phyloP scores from a whole-genome alignment of 768 basidiomycete species.

The Boletus vermiculosoides region DNA sequence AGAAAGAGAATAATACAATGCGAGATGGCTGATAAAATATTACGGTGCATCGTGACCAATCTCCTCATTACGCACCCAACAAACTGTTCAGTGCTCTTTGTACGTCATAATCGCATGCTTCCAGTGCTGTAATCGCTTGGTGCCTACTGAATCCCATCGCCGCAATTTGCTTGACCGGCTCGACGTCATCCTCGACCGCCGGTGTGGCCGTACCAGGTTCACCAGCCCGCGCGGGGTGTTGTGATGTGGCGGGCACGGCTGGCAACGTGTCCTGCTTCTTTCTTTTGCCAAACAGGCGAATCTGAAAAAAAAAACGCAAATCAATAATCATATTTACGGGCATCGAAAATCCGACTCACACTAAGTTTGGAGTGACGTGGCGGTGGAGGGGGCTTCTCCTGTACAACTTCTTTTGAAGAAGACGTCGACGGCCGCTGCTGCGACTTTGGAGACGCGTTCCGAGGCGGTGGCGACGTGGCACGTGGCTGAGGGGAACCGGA shows the following conservation, averaged over 20 bases:
- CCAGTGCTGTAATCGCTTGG: conserved; percentile 82
- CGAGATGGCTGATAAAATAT: conserved; percentile 21
- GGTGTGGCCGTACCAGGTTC: conserved; percentile 45
- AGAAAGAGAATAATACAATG: conserved; percentile 15
- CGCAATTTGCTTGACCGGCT: conserved; percentile 74
- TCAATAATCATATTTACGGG: conserved; percentile 2
- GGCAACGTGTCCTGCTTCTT: conserved; percentile 61
- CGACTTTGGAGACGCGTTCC: conserved; percentile 52
- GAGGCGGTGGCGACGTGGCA: conserved; percentile 48
- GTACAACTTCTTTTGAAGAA: conserved; percentile 51
- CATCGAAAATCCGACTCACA: conserved; percentile 44
- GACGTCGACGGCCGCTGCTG: conserved; percentile 54
- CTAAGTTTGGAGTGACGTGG: conserved; percentile 72
- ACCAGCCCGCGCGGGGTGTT: conserved; percentile 45
- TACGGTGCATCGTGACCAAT: conserved; percentile 3
- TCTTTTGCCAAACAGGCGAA: conserved; percentile 76
- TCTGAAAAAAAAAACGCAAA: conserved; percentile 33
- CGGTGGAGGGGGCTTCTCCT: conserved; percentile 54
- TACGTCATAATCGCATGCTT: conserved; percentile 81
- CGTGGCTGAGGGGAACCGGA: conserved; percentile 45
- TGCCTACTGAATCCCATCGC: conserved; percentile 88
- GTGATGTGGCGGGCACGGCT: conserved; percentile 39
- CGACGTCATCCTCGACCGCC: conserved; percentile 67
- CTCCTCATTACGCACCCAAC: conserved; percentile 39
- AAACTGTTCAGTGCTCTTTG: conserved; percentile 75